Evolutionary conservation across 1,139 yeast species (phyloP), one percentile per base, ranked within the genome.

Genomic region (Arxiozyma slooffiae): DNA sequence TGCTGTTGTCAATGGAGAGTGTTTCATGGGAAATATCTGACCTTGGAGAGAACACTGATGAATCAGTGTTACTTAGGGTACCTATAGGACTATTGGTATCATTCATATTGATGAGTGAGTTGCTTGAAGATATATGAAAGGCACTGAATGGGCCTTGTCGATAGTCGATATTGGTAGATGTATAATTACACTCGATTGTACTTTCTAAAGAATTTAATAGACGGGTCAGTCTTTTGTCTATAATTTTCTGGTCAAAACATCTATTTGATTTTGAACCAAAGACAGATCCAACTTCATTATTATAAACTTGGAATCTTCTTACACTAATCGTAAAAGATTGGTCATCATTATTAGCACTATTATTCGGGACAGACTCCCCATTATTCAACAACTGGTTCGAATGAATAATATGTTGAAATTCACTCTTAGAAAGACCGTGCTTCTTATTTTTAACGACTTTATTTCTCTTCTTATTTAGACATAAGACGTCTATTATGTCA

Each of bases 231-330:
- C 49, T 56, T 21, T 48, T 41, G 46, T 63, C 60, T 18, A 64
- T 62, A 17, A 42, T 45, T 24, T 53, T 55, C 44, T 60, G 61
- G n/a, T 53, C 59, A 46, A 53, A 59, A 16, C 52, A 50, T 36
- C 54, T 50, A 9, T 48, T 38, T n/a, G 40, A 22, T 7, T 37
- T 21, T 8, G 6, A 11, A 16, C 62, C 60, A 42, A 56, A 63
- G 3, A 61, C 60, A 24, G 60, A 57, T n/a, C 47, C 47, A 11
- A 59, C 50, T 4, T 56, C 58, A 44, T 63, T 63, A 38, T 64
- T 57, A 51, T 64, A 64, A n/a, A 62, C 57, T 52, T 58, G 60
- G 21, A 63, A 57, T 41, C 67, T 52, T 47, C 68, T 56, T 7
- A 62, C 59, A 50, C 67, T 64, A 16, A 62, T 58, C 1, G 66